These are phyloP conservation scores for Salix caprea DNA, from an alignment of 345 rosid genomes.

Conservation along the genomic window DNA sequence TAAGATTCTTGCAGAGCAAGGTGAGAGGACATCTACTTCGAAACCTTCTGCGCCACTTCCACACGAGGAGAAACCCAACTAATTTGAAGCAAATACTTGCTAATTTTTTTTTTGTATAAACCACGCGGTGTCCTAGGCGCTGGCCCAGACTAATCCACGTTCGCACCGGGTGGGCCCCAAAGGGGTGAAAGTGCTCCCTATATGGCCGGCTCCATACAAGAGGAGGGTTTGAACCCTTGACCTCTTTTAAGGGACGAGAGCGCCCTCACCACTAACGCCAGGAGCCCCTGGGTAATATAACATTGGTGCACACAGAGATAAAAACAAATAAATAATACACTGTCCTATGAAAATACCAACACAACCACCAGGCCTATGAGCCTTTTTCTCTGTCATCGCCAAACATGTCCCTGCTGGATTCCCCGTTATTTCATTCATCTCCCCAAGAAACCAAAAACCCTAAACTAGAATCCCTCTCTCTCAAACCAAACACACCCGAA, in stretches of 20 bases:
- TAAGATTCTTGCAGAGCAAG: conserved; percentile 56
- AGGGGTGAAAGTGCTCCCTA: no score
- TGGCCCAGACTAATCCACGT: no score
- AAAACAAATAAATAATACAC: no score
- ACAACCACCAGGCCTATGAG: conserved; percentile 71
- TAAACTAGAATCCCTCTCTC: neutral
- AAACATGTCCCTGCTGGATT: conserved; percentile 32
- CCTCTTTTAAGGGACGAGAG: no score
- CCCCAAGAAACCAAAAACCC: conserved; percentile 10
- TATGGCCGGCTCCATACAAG: no score
- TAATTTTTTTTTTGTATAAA: conserved; percentile 11
- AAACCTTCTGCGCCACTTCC: conserved; percentile 37
- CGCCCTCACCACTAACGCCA: no score
- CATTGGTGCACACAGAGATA: no score
- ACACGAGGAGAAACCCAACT: conserved; percentile 40
- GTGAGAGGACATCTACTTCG: conserved; percentile 41
- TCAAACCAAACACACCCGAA: neutral
- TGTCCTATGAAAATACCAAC: conserved; percentile 57
- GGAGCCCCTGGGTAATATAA: no score
- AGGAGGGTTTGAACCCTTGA: no score
- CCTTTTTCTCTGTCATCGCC: conserved; percentile 65
- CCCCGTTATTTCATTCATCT: conserved; percentile 43
- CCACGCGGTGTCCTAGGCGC: no score
- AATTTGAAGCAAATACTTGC: conserved; percentile 35
- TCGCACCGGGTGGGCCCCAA: no score